These are phyloP conservation scores for Cucurbita moschata DNA, from an alignment of 306 rosid species.

Conservation along the genomic window DNA sequence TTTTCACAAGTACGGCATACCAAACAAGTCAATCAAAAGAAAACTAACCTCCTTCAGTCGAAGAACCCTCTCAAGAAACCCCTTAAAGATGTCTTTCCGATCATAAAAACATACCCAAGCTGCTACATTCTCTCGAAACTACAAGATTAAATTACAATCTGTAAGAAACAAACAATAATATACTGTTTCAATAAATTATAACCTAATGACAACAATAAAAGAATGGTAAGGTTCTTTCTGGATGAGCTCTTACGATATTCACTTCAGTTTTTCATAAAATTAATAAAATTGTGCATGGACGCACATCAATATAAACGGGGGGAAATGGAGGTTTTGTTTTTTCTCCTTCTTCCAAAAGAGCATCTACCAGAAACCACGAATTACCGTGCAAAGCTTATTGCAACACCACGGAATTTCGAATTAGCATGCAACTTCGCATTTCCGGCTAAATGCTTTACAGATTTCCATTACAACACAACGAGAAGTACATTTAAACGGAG, in stretches of 20 bases:
- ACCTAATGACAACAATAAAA: not conserved
- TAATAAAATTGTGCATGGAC: not conserved
- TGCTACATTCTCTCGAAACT: conserved; percentile 91
- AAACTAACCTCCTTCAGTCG: conserved; percentile 63
- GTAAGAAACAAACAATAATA: not conserved
- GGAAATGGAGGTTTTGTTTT: not conserved
- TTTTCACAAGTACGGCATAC: not conserved
- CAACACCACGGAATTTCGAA: not conserved
- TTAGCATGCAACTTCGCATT: not conserved
- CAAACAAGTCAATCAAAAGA: not conserved
- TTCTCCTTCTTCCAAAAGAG: not conserved
- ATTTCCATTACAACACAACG: not conserved
- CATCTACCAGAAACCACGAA: conserved; percentile 5
- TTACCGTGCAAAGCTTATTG: not conserved
- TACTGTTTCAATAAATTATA: not conserved
- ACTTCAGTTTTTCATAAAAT: not conserved
- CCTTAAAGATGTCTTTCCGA: conserved; percentile 58
- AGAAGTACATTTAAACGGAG: not conserved
- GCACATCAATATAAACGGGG: not conserved
- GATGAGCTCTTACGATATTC: not conserved
- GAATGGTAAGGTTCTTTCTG: not conserved
- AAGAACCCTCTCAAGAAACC: conserved; percentile 80
- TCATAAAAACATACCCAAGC: conserved; percentile 94
- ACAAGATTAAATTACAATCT: conserved; percentile 11
- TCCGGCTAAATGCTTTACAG: not conserved